Evolutionary conservation across 805 yeast species (phyloP), one percentile per base, ranked within the genome.

Genomic region (Wickerhamiella sergipiensis): DNA sequence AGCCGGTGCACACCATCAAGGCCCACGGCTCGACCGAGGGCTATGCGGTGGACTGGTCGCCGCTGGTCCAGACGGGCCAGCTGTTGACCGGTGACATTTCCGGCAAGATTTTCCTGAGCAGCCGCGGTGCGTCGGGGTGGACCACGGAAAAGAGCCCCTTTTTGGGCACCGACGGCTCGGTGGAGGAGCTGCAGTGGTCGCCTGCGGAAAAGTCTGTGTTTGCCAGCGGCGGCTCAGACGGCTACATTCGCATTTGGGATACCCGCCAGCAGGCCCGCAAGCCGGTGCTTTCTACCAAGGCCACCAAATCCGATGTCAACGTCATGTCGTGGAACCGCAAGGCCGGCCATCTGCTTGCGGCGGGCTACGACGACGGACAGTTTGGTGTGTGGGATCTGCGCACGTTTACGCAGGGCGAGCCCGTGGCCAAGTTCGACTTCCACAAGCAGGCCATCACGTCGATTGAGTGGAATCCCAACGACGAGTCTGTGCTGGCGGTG

Each of bases 371-470:
- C 67, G 95, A 89, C 66, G 98, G 98, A 56, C 70, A 80, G 29
- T 92, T 97, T 96, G 88, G 95, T 44, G 92, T 92, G 45, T 92
- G 98, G 98, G 98, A 92, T 71, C 74, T 92, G 67, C 81, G 98
- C 64, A 78, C 82, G 59, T 79, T 92, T 75, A 75, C 82, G 58
- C 77, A 81, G 59, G 67, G 77, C 6, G 61, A 65, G 44, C 97
- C 97, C 13, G 97, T 92, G 39, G 98, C 97, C 6, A 81, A 83
- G 59, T 92, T 90, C 64, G 87, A 85, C 60, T 92, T 92, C 85
- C 97, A 92, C 72, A 85, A 86, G 67, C 79, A 90, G 45, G 83
- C 98, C 23, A 77, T 92, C 61, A 92, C 98, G 1, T 83, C 96
- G 6, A 87, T 92, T 57, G 82, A 90, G 55, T 92, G 90, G 75